A percentile compares a stretch with the other conserved stretches of the same genome.
Evolutionary conservation across 2,329 filamentous ascomycete species (phyloP).

Genomic region (Epichloe scottii): DNA sequence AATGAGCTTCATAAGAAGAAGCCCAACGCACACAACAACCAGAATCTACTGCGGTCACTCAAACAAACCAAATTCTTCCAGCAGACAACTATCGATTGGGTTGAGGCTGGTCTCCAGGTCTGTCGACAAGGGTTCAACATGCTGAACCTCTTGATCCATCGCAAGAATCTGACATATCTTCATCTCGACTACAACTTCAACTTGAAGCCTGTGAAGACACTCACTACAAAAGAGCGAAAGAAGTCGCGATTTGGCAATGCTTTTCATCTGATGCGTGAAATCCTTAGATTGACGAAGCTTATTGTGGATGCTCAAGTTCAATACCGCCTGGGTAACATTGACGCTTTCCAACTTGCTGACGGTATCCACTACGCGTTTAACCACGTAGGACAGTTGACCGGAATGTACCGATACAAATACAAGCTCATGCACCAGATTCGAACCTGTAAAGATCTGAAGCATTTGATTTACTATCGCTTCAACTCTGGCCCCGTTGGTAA

Average conservation of each 20-base stretch:
- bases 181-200: constrained; percentile 99
- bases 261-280: constrained; percentile 98
- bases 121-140: constrained; percentile 99
- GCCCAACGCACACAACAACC: constrained; percentile 90
- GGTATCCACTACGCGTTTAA: constrained; percentile 99
- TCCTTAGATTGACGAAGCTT: constrained; percentile 85
- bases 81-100: constrained; percentile 98
- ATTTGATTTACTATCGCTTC: constrained; percentile 97
- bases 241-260: constrained; percentile 99
- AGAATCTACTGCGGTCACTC: constrained; percentile 76
- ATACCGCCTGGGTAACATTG: constrained; percentile 93
- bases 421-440: constrained; percentile 99
- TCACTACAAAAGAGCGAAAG: constrained; percentile 98
- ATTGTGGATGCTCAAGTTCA: constrained; percentile 98
- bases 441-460: constrained; percentile 97
- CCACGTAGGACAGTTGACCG: constrained; percentile 93
- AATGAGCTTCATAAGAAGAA: constrained; percentile 95
- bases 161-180: constrained; percentile 95
- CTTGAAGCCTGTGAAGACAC: constrained; percentile 93
- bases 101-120: constrained; percentile 95
- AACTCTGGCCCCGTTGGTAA: constrained; percentile 96
- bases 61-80: constrained; percentile 99
- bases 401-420: constrained; percentile 99
- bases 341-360: constrained; percentile 96
- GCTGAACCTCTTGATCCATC: constrained; percentile 92